phyloP scores from a whole-genome alignment of 2,329 filamentous ascomycete genomes.

The Paracamarosporium sp. region DNA sequence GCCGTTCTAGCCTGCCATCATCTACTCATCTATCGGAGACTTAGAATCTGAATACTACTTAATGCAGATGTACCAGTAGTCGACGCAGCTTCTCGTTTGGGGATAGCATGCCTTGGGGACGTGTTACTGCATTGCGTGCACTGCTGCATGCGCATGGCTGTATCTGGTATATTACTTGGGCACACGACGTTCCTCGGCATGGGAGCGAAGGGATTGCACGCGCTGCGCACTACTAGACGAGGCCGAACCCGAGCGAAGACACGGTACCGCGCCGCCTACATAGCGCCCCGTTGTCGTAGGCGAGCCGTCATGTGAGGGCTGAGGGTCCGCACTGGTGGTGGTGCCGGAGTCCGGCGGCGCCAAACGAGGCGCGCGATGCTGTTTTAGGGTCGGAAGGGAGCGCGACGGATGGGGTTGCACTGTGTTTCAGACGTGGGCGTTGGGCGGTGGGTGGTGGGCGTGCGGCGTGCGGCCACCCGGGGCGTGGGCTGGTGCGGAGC shows the following conservation, averaged over 20 bases:
- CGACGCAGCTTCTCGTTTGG: background rate
- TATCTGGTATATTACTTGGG: background rate
- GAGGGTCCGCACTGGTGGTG: background rate
- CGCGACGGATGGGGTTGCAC: background rate
- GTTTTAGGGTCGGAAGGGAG: background rate
- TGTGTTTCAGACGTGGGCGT: background rate
- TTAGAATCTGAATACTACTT: background rate
- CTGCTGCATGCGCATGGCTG: background rate
- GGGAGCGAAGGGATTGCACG: too few species aligned
- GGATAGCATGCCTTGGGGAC: background rate
- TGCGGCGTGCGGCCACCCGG: too few species aligned
- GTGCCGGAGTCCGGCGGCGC: constrained; percentile 3
- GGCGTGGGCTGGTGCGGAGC: background rate
- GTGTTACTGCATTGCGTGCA: background rate
- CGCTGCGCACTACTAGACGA: background rate
- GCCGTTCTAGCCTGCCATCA: background rate
- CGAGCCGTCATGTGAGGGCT: constrained; percentile 1
- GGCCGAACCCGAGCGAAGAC: background rate
- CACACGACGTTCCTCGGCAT: too few species aligned
- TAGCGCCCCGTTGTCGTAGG: constrained; percentile 1
- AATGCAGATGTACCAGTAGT: background rate
- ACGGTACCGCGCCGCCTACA: background rate
- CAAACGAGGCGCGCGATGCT: background rate
- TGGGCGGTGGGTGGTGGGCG: background rate
- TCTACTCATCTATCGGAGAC: constrained; percentile 3